Conservation (phyloP, 108 stramenopile species). For the Pseudonitzschia multistriata region DNA sequence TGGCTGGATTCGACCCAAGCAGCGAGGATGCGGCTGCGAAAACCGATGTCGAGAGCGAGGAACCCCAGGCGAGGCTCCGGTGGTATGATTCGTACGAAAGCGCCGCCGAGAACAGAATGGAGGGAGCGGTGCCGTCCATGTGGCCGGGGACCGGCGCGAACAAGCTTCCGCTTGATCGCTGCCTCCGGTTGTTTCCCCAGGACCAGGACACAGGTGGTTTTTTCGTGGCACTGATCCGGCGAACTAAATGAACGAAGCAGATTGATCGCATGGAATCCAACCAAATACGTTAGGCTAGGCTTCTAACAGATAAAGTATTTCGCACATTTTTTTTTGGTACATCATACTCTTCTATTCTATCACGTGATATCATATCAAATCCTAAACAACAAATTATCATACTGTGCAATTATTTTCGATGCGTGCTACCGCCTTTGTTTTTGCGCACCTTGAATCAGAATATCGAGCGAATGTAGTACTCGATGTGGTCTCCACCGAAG, state of each 20-base stretch:
- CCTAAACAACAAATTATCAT: not conserved
- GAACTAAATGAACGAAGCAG: not conserved
- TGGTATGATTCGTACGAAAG: constrained; percentile 52
- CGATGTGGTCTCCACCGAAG: too few relatives aligned
- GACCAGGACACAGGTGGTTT: constrained; percentile 97
- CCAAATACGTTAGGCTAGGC: not conserved
- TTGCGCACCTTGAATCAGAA: too few relatives aligned
- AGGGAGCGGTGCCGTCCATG: constrained; percentile 38
- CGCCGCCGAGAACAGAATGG: constrained; percentile 35
- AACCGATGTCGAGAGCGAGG: not conserved
- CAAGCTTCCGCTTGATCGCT: constrained; percentile 41
- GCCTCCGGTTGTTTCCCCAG: constrained; percentile 91
- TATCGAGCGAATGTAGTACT: too few relatives aligned
- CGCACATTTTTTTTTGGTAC: not conserved
- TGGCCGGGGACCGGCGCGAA: constrained; percentile 46
- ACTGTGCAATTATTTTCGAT: not conserved
- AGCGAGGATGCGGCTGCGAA: not conserved
- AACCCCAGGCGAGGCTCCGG: constrained; percentile 15
- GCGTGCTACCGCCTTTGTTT: too few relatives aligned
- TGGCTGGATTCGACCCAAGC: constrained; percentile 53
- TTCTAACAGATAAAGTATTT: too few relatives aligned
- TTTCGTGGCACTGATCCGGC: constrained; percentile 76
- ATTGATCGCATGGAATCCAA: too few relatives aligned
- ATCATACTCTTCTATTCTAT: not conserved
- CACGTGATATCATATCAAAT: not conserved